Percentiles rank a stretch among this genome's conserved stretches.
Evolutionary conservation across 768 basidiomycete genomes (phyloP).

Genomic region (Leccinum uliginosum): DNA sequence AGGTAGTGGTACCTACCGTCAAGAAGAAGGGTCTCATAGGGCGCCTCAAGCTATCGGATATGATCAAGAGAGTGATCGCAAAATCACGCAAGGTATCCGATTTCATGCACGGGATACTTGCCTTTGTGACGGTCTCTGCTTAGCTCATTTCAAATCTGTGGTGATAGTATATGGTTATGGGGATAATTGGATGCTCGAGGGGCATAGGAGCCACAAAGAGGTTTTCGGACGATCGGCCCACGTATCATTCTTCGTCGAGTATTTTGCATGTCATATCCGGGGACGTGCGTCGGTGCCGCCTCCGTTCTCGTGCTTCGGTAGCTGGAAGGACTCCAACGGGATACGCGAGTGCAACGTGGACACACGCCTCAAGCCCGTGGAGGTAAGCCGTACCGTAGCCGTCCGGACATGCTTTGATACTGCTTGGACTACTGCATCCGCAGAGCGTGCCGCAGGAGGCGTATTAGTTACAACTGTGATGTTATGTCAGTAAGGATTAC

Average conservation of each 20-base stretch:
- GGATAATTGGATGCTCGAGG: slow-evolving; percentile 2
- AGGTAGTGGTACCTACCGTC: slow-evolving; percentile 4
- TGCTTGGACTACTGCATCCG: slow-evolving; percentile 20
- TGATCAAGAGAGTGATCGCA: slow-evolving; percentile 17
- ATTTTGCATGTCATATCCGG: slow-evolving; percentile 21
- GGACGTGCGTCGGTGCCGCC: slow-evolving; percentile 3
- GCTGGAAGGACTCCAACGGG: not conserved
- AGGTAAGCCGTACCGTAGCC: slow-evolving; percentile 3
- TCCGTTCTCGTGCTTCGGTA: slow-evolving; percentile 9
- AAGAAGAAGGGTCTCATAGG: slow-evolving; percentile 3
- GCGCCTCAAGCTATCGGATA: slow-evolving; percentile 15
- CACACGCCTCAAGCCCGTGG: slow-evolving; percentile 7
- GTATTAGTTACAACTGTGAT: slow-evolving; percentile 24
- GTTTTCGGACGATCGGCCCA: slow-evolving; percentile 10
- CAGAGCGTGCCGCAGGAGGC: slow-evolving; percentile 12
- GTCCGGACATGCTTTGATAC: slow-evolving; percentile 14
- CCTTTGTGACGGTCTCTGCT: slow-evolving; percentile 18
- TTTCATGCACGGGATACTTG: slow-evolving; percentile 10
- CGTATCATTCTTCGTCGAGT: slow-evolving; percentile 14
- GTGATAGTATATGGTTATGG: slow-evolving; percentile 6
- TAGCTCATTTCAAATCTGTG: slow-evolving; percentile 23
- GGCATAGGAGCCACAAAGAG: not conserved
- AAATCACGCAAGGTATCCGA: slow-evolving; percentile 23
- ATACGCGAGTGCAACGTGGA: slow-evolving; percentile 7
- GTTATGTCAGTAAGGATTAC: slow-evolving; percentile 26